These are phyloP conservation scores for Populus hybrid DNA, from an alignment of 441 rosid species.

Conservation along the genomic window DNA sequence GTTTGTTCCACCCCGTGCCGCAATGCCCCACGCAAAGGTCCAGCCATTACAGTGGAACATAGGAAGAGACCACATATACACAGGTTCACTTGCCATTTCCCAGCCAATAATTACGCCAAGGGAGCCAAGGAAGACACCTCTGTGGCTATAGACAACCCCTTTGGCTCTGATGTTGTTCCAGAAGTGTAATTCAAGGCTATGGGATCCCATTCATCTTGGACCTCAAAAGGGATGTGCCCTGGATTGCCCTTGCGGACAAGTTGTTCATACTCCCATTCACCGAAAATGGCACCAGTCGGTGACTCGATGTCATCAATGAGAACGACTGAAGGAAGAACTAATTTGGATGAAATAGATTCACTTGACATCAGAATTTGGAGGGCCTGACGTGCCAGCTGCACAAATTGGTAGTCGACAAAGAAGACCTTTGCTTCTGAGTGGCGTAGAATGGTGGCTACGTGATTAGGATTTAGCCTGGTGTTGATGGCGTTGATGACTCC, in stretches of 20 bases:
- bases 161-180: slow-evolving; percentile 67
- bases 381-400: slow-evolving; percentile 40
- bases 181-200: slow-evolving; percentile 73
- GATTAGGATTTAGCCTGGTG: slow-evolving; percentile 50
- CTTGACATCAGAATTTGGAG: not conserved
- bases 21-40: slow-evolving; percentile 65
- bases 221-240: slow-evolving; percentile 11
- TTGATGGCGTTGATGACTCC: slow-evolving; percentile 61
- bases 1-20: slow-evolving; percentile 71
- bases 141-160: slow-evolving; percentile 70
- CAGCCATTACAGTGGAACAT: slow-evolving; percentile 84
- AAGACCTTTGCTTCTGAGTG: slow-evolving; percentile 64
- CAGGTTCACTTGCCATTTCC: slow-evolving; percentile 55
- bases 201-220: slow-evolving; percentile 58
- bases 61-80: slow-evolving; percentile 71
- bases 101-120: slow-evolving; percentile 51
- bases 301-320: slow-evolving; percentile 43
- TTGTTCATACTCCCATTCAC: slow-evolving; percentile 52
- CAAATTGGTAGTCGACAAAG: slow-evolving; percentile 48
- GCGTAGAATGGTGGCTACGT: slow-evolving; percentile 50
- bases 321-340: slow-evolving; percentile 31
- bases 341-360: not conserved
- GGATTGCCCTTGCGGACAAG: slow-evolving; percentile 40
- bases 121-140: slow-evolving; percentile 58
- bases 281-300: slow-evolving; percentile 39